Conservation (phyloP, 768 basidiomycete genomes). For the Glaciozyma antarctica region DNA sequence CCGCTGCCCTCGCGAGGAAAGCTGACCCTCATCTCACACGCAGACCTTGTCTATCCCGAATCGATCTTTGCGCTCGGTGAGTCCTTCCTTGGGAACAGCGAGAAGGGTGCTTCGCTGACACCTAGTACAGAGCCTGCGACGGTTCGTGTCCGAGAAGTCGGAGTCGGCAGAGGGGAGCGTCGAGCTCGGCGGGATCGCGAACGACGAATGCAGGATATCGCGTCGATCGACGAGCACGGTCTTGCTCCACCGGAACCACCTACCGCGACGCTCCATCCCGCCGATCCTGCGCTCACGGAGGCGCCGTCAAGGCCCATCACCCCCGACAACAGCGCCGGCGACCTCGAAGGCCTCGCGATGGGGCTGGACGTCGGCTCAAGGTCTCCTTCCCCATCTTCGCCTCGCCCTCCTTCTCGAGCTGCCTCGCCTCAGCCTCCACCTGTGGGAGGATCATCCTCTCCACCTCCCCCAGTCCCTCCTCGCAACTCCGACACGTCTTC, state of each 20-base stretch:
- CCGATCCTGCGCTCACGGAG: conserved; percentile 6
- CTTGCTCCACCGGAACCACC: conserved; percentile 38
- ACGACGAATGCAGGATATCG: conserved; percentile 55
- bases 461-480: neutral
- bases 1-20: too few species aligned
- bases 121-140: conserved; percentile 61
- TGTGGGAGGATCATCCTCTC: neutral
- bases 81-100: too few species aligned
- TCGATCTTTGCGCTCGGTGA: conserved; percentile 68
- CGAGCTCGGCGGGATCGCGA: conserved; percentile 72
- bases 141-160: conserved; percentile 84
- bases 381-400: neutral
- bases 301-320: neutral
- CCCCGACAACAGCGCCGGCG: neutral
- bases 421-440: neutral
- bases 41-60: conserved; percentile 64
- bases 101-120: too few species aligned
- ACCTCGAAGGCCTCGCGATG: neutral
- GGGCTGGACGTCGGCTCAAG: neutral
- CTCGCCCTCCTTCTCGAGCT: neutral
- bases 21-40: neutral
- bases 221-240: conserved; percentile 41
- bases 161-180: conserved; percentile 78
- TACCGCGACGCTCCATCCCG: conserved; percentile 43
- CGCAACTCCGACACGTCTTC: neutral